Evolutionary conservation across 2,329 filamentous ascomycete genomes (phyloP), one percentile per base, ranked within the genome.

Genomic region (Graphilbum fragrans): DNA sequence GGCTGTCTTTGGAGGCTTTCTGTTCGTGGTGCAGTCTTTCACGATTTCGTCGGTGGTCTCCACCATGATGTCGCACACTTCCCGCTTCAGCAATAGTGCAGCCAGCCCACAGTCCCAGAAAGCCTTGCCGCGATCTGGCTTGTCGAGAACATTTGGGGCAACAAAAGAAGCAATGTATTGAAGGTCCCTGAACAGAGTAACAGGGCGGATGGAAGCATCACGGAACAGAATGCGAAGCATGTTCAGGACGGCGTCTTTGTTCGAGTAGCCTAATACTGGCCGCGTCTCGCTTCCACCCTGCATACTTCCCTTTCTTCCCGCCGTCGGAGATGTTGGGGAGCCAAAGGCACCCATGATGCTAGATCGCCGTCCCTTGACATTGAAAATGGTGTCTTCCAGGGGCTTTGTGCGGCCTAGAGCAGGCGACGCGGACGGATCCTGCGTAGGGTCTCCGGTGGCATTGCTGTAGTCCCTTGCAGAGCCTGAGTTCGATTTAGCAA

Each of bases 51-150:
- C 67, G 5, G 67, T 67, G 51, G 74, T 74, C 52, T 79, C 74
- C 20, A 82, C 80, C 77, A 58, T 94, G 39, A 84, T 86, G 37
- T 80, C 76, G 59, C 86, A 90, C 5, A 92, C 79, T 49, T 94
- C 86, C 49, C 86, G 79, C 59, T 95, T 96, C 41, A 94, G 71
- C 29, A 79, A 77, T n/a, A 95, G 68, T 2, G 90, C 87, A 1
- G 92, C 90, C 6, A 94, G 72, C 0, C 85, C 86, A 21, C 87
- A 82, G 52, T 94, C 86, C 74, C 87, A 85, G 57, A 96, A 96
- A 0, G 88, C 86, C 51, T 87, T 92, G 39, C 74, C 77, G 3
- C 67, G 67, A 33, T 80, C 77, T 0, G 73, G 72, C 49, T 69
- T 71, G 52, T 82, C 78, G 8, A 83, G 61, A 2, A 78, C 62